Evolutionary conservation across 768 basidiomycete genomes (phyloP), one percentile per base, ranked within the genome.

Genomic region (Lactarius indigo): DNA sequence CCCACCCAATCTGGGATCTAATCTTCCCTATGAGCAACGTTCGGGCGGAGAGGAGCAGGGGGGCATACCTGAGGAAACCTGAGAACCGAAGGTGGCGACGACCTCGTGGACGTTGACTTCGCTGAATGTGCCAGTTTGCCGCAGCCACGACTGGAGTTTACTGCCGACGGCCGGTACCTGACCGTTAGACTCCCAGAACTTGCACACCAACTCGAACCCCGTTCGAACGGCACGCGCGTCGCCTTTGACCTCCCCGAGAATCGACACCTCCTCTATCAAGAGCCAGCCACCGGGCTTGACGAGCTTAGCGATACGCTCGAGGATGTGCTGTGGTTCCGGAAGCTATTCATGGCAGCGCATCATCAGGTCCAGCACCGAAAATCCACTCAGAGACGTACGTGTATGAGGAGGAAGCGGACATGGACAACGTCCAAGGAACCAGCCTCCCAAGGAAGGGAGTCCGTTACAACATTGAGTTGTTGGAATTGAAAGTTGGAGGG

Each of bases 251-350:
- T 39, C 61, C 15, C 55, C 42, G 12, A 23, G 6, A 44, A 61
- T 31, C 35, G 64, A 63, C 26, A 64, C 62, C 18, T 75, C 74
- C 20, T 74, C 73, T 59, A 75, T 31, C 39, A 75, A 66, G 23
- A 75, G 68, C 70, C 72, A 73, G 28, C 73, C 74, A 9, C 73
- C 72, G 3, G 73, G 74, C 35, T 63, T 68, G 61, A 75, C 65
- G 37, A 74, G 69, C 54, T 65, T 56, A 39, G 66, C 64, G 17
- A 71, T 65, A 41, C 70, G 71, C 26, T 50, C 31, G 17, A 74
- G 66, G 20, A 64, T 59, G 12, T 59, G 60, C 54, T 65, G 65
- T 10, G 64, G 70, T n/a, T 71, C 47, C 2, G 72, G 72, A 12
- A 74, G 68, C 72, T 73, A 42, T 12, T 52, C 23, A 26, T 9